phyloP scores from a whole-genome alignment of 768 basidiomycete genomes.

The Cyathus striatus region DNA sequence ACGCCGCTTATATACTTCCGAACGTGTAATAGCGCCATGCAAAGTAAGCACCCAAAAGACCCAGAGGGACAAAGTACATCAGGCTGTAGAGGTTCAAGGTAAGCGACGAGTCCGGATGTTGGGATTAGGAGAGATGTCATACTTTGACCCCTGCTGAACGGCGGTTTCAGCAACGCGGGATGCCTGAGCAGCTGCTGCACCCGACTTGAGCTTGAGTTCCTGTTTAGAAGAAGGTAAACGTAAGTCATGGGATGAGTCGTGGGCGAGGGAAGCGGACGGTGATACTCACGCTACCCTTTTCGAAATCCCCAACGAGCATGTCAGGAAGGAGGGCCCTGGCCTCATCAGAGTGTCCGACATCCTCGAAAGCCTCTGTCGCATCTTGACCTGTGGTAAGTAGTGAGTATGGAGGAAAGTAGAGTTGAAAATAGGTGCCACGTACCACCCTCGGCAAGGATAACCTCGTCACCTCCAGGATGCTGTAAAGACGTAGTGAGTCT shows the following conservation, averaged over 20 bases:
- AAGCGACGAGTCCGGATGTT: slow-evolving; percentile 6
- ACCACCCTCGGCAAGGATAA: slow-evolving; percentile 90
- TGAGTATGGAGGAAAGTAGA: slow-evolving; percentile 2
- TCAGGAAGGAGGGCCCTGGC: slow-evolving; percentile 79
- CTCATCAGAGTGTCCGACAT: slow-evolving; percentile 99
- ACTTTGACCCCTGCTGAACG: slow-evolving; percentile 70
- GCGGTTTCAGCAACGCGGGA: slow-evolving; percentile 41
- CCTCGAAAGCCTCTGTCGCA: slow-evolving; percentile 97
- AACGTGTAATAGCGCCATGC: slow-evolving; percentile 75
- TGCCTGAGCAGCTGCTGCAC: slow-evolving; percentile 40
- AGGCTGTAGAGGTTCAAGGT: slow-evolving; percentile 33
- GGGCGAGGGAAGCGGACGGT: slow-evolving; percentile 5
- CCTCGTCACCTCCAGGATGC: slow-evolving; percentile 99
- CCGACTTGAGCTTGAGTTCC: slow-evolving; percentile 50
- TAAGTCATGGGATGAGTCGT: slow-evolving; percentile 3
- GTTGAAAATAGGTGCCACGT: slow-evolving; percentile 28
- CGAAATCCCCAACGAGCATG: slow-evolving; percentile 81
- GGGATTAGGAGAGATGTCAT: slow-evolving; percentile 16
- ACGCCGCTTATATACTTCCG: slow-evolving; percentile 31
- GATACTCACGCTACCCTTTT: slow-evolving; percentile 55
- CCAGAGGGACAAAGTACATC: slow-evolving; percentile 84
- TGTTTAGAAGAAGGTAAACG: slow-evolving; percentile 15
- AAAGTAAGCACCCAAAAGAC: slow-evolving; percentile 78
- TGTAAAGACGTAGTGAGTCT: slow-evolving; percentile 18
- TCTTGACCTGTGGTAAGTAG: slow-evolving; percentile 63